These are phyloP conservation scores for Fusarium solani-melongenae DNA, from an alignment of 2,329 filamentous ascomycete genomes.

Conservation along the genomic window DNA sequence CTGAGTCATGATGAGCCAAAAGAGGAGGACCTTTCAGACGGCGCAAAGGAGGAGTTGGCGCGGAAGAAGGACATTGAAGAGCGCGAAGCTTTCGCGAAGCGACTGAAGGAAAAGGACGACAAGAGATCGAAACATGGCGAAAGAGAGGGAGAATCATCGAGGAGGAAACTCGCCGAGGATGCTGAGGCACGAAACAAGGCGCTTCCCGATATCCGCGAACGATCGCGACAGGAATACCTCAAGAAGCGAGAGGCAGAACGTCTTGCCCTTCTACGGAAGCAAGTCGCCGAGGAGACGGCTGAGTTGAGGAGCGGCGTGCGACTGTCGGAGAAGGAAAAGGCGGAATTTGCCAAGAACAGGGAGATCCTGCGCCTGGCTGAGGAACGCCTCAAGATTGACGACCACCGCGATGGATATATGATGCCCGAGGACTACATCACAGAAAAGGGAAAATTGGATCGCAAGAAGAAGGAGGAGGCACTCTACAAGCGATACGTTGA, in stretches of 20 bases:
- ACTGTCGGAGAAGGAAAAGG: constrained; percentile 82
- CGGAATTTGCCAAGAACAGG: constrained; percentile 88
- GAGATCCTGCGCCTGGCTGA: constrained; percentile 85
- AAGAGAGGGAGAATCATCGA: constrained; percentile 66
- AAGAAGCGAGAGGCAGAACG: constrained; percentile 92
- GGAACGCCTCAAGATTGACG: constrained; percentile 87
- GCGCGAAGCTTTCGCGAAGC: constrained; percentile 81
- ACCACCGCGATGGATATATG: constrained; percentile 90
- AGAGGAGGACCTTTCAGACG: constrained; percentile 67
- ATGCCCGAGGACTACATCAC: constrained; percentile 97
- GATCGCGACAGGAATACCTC: constrained; percentile 91
- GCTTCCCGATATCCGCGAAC: constrained; percentile 83
- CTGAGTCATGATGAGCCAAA: constrained; percentile 65
- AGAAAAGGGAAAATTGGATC: constrained; percentile 89
- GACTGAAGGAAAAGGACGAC: constrained; percentile 77
- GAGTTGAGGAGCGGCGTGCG: constrained; percentile 81
- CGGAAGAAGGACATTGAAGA: constrained; percentile 77
- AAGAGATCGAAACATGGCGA: constrained; percentile 76
- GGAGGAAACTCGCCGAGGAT: constrained; percentile 63
- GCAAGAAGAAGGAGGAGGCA: constrained; percentile 87
- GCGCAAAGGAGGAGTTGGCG: constrained; percentile 66
- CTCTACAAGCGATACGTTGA: constrained; percentile 93
- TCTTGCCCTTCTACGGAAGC: constrained; percentile 85
- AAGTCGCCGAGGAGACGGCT: constrained; percentile 88
- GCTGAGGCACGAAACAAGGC: constrained; percentile 74